Conservation (phyloP, 371 early-diverging fungal genomes). For the Rhizopus sp. region DNA sequence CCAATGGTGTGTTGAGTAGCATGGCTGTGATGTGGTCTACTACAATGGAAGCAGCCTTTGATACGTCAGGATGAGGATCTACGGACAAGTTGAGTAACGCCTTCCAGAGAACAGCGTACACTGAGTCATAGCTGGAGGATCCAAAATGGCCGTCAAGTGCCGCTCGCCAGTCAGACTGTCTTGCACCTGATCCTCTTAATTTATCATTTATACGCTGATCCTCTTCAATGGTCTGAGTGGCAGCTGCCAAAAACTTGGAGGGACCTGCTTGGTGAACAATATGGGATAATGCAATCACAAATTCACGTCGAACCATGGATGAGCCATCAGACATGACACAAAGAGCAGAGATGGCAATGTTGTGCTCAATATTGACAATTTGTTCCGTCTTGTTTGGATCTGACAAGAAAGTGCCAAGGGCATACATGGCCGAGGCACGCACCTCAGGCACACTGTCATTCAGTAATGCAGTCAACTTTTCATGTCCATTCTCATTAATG, state of each 20-base stretch:
- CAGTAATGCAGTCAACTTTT: conserved; percentile 61
- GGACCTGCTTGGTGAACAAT: conserved; percentile 63
- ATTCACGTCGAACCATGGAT: conserved; percentile 81
- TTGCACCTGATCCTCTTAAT: conserved; percentile 24
- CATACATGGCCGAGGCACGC: conserved; percentile 82
- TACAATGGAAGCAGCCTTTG: conserved; percentile 61
- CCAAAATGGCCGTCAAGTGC: conserved; percentile 36
- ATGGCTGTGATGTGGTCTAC: conserved; percentile 75
- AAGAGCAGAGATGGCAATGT: conserved; percentile 65
- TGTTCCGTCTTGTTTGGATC: conserved; percentile 72
- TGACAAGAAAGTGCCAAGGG: conserved; percentile 79
- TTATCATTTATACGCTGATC: conserved; percentile 30
- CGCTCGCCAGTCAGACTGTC: conserved; percentile 32
- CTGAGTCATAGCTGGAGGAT: conserved; percentile 50
- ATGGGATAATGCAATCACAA: conserved; percentile 71
- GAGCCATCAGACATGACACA: conserved; percentile 75
- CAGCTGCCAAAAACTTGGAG: conserved; percentile 64
- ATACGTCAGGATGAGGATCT: conserved; percentile 77
- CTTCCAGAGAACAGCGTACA: conserved; percentile 77
- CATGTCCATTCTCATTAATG: conserved; percentile 71
- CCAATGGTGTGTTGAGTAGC: conserved; percentile 39
- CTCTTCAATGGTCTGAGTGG: conserved; percentile 70
- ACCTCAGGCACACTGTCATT: conserved; percentile 83
- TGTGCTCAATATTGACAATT: conserved; percentile 69
- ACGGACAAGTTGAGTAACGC: conserved; percentile 74